These are phyloP conservation scores for Sistotremastrum suecicum DNA, from an alignment of 768 basidiomycete species.

Conservation along the genomic window DNA sequence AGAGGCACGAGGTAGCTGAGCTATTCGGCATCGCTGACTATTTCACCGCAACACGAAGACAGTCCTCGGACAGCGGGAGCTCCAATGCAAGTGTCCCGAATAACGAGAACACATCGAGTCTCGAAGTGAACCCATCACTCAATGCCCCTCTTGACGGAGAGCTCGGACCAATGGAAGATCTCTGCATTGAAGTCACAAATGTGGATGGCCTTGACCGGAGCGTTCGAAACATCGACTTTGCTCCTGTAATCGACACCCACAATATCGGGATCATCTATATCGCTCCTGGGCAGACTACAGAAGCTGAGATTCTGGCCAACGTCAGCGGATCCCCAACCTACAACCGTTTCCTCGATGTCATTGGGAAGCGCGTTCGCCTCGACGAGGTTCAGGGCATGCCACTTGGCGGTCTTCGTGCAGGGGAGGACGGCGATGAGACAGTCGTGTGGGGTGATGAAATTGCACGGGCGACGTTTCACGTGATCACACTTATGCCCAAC, in stretches of 20 bases:
- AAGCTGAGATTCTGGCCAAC: slow-evolving; percentile 79
- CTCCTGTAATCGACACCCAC: slow-evolving; percentile 93
- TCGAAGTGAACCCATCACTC: slow-evolving; percentile 11
- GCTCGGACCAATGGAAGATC: slow-evolving; percentile 4
- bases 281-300: slow-evolving; percentile 76
- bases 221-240: slow-evolving; percentile 58
- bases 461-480: slow-evolving; percentile 87
- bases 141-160: background rate
- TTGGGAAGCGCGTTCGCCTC: slow-evolving; percentile 78
- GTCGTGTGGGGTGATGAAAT: slow-evolving; percentile 99
- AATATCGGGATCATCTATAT: slow-evolving; percentile 96
- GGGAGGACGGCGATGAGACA: slow-evolving; percentile 90
- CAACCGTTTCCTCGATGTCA: slow-evolving; percentile 79
- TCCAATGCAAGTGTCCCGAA: too few species aligned
- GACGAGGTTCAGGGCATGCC: slow-evolving; percentile 87
- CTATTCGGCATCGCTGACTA: too few species aligned
- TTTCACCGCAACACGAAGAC: too few species aligned
- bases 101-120: too few species aligned
- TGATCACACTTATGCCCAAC: slow-evolving; percentile 95
- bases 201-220: slow-evolving; percentile 41
- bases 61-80: too few species aligned
- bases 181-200: slow-evolving; percentile 23
- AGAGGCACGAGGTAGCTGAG: too few species aligned
- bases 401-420: slow-evolving; percentile 80
- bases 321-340: slow-evolving; percentile 90